Conservation (phyloP, 306 rosid genomes). For the Heteromeles arbutifolia region DNA sequence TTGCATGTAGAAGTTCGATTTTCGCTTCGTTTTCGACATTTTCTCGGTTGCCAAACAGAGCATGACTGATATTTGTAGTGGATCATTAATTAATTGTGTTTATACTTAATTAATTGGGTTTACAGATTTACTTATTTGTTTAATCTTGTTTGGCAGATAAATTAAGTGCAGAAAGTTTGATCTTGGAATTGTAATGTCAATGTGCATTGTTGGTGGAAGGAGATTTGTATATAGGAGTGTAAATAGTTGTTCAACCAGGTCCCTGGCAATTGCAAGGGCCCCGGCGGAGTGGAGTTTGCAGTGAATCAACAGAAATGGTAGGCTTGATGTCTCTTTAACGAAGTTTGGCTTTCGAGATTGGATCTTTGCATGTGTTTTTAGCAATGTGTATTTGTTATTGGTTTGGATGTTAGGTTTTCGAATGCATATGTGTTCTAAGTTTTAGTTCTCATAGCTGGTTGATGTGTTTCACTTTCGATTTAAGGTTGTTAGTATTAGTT, state of each 20-base stretch:
- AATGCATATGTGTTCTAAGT: not conserved
- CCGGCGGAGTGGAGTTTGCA: conserved; percentile 6
- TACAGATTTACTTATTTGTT: not conserved
- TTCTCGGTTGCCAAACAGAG: not conserved
- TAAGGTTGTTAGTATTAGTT: not conserved
- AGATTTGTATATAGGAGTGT: not conserved
- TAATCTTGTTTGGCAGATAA: conserved; percentile 23
- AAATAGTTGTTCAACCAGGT: not conserved
- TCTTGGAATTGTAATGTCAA: not conserved
- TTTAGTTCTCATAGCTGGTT: not conserved
- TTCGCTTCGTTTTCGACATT: not conserved
- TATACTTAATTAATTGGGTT: not conserved
- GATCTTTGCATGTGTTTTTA: conserved; percentile 4
- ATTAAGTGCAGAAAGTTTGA: not conserved
- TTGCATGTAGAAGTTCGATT: not conserved
- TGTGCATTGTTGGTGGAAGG: conserved; percentile 7
- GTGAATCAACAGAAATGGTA: conserved; percentile 43
- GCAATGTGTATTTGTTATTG: not conserved
- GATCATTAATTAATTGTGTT: not conserved
- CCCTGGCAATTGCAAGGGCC: not conserved
- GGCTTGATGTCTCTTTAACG: conserved; percentile 13
- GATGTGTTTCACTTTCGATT: not conserved
- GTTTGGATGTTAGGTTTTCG: not conserved
- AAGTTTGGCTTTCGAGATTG: conserved; percentile 14
- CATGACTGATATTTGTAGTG: not conserved